Percentiles rank a stretch among this genome's conserved stretches.
Conservation (phyloP, 345 rosid genomes). For the Aquilaria sinensis region DNA sequence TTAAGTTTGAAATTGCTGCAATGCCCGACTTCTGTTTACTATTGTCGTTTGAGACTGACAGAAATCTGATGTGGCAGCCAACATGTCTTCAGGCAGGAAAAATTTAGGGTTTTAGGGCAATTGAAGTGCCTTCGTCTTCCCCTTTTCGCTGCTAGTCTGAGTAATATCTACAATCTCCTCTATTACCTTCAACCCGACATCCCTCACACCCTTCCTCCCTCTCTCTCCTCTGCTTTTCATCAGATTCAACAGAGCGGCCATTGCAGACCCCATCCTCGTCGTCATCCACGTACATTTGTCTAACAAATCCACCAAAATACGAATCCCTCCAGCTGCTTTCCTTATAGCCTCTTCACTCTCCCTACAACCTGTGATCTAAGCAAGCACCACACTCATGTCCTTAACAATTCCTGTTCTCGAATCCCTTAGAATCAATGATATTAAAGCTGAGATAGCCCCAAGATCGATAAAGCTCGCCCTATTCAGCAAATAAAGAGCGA, state of each 20-base stretch:
- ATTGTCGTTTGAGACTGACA: no score
- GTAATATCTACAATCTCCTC: conserved; percentile 60
- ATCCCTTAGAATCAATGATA: conserved; percentile 60
- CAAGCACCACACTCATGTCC: conserved; percentile 86
- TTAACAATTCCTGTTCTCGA: conserved; percentile 81
- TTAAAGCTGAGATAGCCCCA: conserved; percentile 55
- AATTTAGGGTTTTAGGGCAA: conserved; percentile 18
- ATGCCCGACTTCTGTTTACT: no score
- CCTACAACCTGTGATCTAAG: conserved; percentile 87
- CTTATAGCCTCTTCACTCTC: conserved; percentile 68
- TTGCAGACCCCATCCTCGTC: conserved; percentile 55
- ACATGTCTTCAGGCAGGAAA: no score
- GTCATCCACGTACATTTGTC: conserved; percentile 65
- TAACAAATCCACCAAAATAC: conserved; percentile 62
- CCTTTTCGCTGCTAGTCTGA: conserved; percentile 54
- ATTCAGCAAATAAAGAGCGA: conserved; percentile 61
- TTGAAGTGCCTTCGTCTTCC: conserved; percentile 55
- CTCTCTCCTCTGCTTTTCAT: conserved; percentile 51
- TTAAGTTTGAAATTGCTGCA: no score
- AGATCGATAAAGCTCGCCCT: conserved; percentile 54
- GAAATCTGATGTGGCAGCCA: no score
- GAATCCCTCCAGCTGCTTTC: conserved; percentile 43
- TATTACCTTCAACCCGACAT: conserved; percentile 27
- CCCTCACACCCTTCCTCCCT: conserved; percentile 40
- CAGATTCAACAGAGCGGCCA: conserved; percentile 67